phyloP scores from a whole-genome alignment of 2,329 filamentous ascomycete genomes.

The Seiridium cupressi region DNA sequence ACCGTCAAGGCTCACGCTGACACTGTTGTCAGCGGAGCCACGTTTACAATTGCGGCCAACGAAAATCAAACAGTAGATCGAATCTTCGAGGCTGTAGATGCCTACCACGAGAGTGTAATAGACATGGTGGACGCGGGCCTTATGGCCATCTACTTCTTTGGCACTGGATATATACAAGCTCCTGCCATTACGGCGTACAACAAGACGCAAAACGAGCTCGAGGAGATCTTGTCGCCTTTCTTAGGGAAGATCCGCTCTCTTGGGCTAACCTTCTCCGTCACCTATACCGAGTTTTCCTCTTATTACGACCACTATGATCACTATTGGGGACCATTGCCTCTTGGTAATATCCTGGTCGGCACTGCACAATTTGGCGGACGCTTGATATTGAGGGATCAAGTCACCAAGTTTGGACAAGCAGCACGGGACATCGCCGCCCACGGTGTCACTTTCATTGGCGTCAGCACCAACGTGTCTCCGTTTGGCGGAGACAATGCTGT shows the following conservation, averaged over 20 bases:
- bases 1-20: slow-evolving; percentile 20
- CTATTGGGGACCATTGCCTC: slow-evolving; percentile 33
- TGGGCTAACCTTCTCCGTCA: slow-evolving; percentile 16
- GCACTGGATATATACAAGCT: slow-evolving; percentile 14
- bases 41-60: slow-evolving; percentile 13
- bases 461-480: slow-evolving; percentile 26
- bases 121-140: slow-evolving; percentile 21
- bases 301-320: slow-evolving; percentile 31
- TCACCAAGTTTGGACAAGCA: slow-evolving; percentile 27
- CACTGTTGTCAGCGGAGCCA: slow-evolving; percentile 15
- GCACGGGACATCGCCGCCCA: slow-evolving; percentile 26
- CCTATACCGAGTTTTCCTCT: slow-evolving; percentile 23
- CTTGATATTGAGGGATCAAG: slow-evolving; percentile 28
- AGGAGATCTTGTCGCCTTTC: slow-evolving; percentile 25
- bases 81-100: slow-evolving; percentile 17
- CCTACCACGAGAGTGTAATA: slow-evolving; percentile 20
- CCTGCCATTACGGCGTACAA: slow-evolving; percentile 24
- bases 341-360: slow-evolving; percentile 31
- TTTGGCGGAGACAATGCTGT: slow-evolving; percentile 28
- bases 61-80: slow-evolving; percentile 13
- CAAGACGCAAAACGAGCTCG: slow-evolving; percentile 20
- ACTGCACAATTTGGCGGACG: slow-evolving; percentile 32
- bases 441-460: slow-evolving; percentile 28
- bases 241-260: slow-evolving; percentile 20
- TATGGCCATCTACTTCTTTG: slow-evolving; percentile 20